These are phyloP conservation scores for Carex pumila DNA, from an alignment of 176 grass and related monocot genomes.

Conservation along the genomic window DNA sequence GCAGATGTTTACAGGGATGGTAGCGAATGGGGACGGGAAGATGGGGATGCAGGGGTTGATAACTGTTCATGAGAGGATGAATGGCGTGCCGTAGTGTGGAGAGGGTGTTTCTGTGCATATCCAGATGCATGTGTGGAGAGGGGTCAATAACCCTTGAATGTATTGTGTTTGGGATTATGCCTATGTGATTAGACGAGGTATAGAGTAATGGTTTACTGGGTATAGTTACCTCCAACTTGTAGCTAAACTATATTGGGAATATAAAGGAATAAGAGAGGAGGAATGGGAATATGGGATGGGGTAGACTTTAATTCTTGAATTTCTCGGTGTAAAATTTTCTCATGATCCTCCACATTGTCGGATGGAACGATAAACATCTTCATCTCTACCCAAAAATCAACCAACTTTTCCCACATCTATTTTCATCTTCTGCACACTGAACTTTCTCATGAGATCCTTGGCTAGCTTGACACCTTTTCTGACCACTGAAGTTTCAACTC, in stretches of 20 bases:
- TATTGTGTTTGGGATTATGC: not conserved
- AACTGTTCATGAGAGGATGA: conserved; percentile 67
- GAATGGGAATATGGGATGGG: too few species aligned
- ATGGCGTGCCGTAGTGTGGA: conserved; percentile 5
- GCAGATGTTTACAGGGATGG: conserved; percentile 79
- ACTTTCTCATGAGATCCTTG: not conserved
- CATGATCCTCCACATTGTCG: too few species aligned
- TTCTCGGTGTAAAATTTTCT: too few species aligned
- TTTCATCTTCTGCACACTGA: not conserved
- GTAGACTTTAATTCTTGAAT: too few species aligned
- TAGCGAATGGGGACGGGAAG: conserved; percentile 59
- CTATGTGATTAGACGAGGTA: not conserved
- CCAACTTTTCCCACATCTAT: not conserved
- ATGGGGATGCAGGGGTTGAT: conserved; percentile 48
- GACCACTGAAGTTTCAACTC: not conserved
- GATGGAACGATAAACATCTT: not conserved
- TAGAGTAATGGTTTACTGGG: not conserved
- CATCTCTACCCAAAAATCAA: not conserved
- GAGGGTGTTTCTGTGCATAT: not conserved
- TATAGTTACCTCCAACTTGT: too few species aligned
- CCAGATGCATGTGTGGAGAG: not conserved
- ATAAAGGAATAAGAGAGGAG: too few species aligned
- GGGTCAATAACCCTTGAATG: too few species aligned
- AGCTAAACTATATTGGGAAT: too few species aligned
- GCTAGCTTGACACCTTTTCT: not conserved